A percentile compares a stretch with the other conserved stretches of the same genome.
phyloP scores from a whole-genome alignment of 2,329 filamentous ascomycete genomes.

The Biscogniauxia marginata region DNA sequence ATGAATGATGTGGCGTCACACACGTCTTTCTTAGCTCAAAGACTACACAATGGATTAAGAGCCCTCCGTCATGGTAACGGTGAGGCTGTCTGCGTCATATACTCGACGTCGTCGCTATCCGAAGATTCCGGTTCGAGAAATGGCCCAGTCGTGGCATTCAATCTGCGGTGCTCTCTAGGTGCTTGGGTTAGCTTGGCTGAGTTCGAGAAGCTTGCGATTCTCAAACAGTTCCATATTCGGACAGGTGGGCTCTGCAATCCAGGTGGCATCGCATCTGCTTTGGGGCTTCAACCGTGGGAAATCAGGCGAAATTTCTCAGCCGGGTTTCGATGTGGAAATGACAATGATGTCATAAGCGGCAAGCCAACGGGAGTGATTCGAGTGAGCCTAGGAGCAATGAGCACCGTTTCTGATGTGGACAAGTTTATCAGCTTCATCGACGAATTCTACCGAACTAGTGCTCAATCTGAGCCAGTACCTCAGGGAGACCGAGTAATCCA shows the following conservation, averaged over 20 bases:
- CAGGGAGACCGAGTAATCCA: background rate
- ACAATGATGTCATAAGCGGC: constrained; percentile 76
- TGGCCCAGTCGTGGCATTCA: constrained; percentile 83
- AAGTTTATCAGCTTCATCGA: constrained; percentile 68
- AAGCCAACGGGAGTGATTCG: constrained; percentile 87
- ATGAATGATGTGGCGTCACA: constrained; percentile 71
- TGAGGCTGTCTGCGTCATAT: constrained; percentile 63
- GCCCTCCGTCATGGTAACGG: constrained; percentile 69
- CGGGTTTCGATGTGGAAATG: constrained; percentile 80
- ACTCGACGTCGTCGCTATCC: constrained; percentile 42
- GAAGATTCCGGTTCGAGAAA: constrained; percentile 38
- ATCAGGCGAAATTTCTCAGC: constrained; percentile 81
- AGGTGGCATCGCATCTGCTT: constrained; percentile 72
- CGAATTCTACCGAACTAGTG: constrained; percentile 59
- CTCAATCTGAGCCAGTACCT: constrained; percentile 10
- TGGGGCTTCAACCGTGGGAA: constrained; percentile 77
- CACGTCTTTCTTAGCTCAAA: constrained; percentile 61
- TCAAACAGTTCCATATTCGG: constrained; percentile 79
- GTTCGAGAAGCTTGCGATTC: constrained; percentile 78
- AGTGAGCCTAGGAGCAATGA: constrained; percentile 88
- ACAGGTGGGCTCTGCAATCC: constrained; percentile 92
- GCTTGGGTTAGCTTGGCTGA: constrained; percentile 79
- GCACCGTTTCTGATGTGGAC: constrained; percentile 70
- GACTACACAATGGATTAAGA: constrained; percentile 57
- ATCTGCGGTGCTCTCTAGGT: constrained; percentile 66